Evolutionary conservation across 306 rosid genomes (phyloP).

Genomic region (Castanea mollissima): DNA sequence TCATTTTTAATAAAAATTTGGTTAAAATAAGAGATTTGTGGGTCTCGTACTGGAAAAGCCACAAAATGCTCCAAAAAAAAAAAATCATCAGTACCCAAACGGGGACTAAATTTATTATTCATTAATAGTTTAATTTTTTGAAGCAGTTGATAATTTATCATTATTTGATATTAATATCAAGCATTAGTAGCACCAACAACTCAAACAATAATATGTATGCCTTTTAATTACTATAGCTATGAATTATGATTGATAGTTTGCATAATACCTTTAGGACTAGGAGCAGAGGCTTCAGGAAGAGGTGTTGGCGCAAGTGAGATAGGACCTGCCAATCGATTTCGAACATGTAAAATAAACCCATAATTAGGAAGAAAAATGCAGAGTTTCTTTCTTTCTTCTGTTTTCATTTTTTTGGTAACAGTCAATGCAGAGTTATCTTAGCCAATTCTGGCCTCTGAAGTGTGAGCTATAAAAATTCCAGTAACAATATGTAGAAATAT

Average conservation of each 20-base stretch:
- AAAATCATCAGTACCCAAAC: too few relatives aligned
- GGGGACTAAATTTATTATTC: too few relatives aligned
- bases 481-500: not conserved
- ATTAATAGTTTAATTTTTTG: too few relatives aligned
- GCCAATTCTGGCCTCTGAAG: not conserved
- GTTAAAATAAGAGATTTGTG: too few relatives aligned
- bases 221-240: not conserved
- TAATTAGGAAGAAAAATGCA: not conserved
- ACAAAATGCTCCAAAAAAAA: too few relatives aligned
- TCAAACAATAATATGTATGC: not conserved
- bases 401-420: too few relatives aligned
- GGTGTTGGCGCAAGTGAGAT: constrained; percentile 43
- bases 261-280: constrained; percentile 55
- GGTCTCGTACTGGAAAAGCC: too few relatives aligned
- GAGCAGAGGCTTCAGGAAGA: constrained; percentile 54
- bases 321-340: constrained; percentile 47
- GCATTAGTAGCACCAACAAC: constrained; percentile 1
- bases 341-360: not conserved
- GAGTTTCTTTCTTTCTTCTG: too few relatives aligned
- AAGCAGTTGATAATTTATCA: too few relatives aligned
- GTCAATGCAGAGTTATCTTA: not conserved
- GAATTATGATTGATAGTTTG: not conserved
- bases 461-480: not conserved
- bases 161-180: constrained; percentile 4
- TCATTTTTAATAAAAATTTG: too few relatives aligned